These are phyloP conservation scores for Acmispon strigosus DNA, from an alignment of 306 rosid species.

Conservation along the genomic window DNA sequence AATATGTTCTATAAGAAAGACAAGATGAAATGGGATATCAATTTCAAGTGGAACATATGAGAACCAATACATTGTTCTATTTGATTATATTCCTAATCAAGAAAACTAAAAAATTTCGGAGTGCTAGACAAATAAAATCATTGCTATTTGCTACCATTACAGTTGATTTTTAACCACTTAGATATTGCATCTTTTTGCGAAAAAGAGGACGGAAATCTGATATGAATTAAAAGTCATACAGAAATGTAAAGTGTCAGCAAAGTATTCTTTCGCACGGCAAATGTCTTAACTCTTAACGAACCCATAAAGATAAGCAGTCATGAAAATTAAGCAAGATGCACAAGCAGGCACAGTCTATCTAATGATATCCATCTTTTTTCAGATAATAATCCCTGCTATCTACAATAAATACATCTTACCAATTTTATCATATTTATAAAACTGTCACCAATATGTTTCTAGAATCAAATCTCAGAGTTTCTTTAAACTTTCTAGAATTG, in stretches of 20 bases:
- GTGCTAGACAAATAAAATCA: neutral
- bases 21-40: neutral
- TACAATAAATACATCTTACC: neutral
- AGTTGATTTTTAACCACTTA: neutral
- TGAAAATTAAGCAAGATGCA: neutral
- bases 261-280: neutral
- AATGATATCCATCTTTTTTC: neutral
- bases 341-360: neutral
- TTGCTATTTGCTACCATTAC: neutral
- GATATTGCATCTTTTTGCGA: neutral
- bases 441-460: conserved; percentile 2
- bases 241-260: neutral
- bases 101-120: neutral
- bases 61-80: neutral
- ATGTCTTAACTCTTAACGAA: neutral
- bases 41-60: neutral
- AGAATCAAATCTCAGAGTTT: conserved; percentile 1
- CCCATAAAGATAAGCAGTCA: neutral
- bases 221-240: neutral
- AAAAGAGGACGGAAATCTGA: neutral
- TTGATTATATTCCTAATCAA: conserved; percentile 6
- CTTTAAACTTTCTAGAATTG: neutral
- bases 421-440: neutral
- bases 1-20: neutral
- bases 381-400: neutral